A percentile compares a stretch with the other conserved stretches of the same genome.
phyloP scores from a whole-genome alignment of 108 stramenopile genomes.

The Discostella stelligeroides region DNA sequence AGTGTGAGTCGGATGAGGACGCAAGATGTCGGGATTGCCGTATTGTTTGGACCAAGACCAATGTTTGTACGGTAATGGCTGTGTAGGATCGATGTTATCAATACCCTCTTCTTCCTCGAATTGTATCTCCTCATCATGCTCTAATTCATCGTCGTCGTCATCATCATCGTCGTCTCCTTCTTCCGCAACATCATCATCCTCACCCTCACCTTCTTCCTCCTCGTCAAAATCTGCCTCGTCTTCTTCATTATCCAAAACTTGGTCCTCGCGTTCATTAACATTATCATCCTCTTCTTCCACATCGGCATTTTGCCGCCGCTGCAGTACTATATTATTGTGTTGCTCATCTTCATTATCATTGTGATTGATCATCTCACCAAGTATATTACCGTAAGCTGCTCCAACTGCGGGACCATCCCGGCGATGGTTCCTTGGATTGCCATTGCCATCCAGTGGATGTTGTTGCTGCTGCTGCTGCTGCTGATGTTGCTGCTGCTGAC shows the following conservation, averaged over 20 bases:
- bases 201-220: slow-evolving; percentile 11
- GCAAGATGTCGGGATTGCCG: slow-evolving; percentile 43
- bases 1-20: slow-evolving; percentile 40
- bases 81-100: slow-evolving; percentile 20
- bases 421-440: neutral
- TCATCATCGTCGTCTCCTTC: slow-evolving; percentile 4
- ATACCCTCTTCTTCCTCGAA: slow-evolving; percentile 24
- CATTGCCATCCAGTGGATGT: neutral
- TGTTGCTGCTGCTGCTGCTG: too few relatives aligned
- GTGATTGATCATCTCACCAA: slow-evolving; percentile 3
- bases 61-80: slow-evolving; percentile 41
- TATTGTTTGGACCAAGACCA: slow-evolving; percentile 52
- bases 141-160: neutral
- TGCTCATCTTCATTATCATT: slow-evolving; percentile 10
- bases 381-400: slow-evolving; percentile 2
- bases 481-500: neutral
- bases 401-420: neutral
- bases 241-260: slow-evolving; percentile 4
- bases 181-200: neutral
- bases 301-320: slow-evolving; percentile 1
- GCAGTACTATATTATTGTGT: neutral
- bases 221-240: slow-evolving; percentile 28
- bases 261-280: slow-evolving; percentile 6
- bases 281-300: slow-evolving; percentile 5
- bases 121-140: neutral